A percentile compares a stretch with the other conserved stretches of the same genome.
These are phyloP conservation scores for Komagataella populi DNA, from an alignment of 805 yeast genomes.

Conservation along the genomic window DNA sequence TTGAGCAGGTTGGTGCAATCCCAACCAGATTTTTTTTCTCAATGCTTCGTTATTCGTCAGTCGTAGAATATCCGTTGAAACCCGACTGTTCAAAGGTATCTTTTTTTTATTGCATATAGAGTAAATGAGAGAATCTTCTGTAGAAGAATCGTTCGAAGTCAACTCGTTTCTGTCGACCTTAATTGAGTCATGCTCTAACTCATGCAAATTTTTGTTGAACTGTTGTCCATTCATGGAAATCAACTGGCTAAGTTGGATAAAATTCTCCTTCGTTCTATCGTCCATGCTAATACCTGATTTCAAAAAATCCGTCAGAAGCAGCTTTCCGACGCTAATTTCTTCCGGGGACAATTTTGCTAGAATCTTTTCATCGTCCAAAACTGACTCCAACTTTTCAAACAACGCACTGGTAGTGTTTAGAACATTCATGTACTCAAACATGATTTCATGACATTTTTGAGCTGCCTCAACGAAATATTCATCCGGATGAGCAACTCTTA, in stretches of 20 bases:
- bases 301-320: conserved; percentile 73
- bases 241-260: conserved; percentile 66
- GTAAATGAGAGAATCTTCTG: conserved; percentile 12
- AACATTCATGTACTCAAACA: conserved; percentile 90
- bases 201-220: conserved; percentile 39
- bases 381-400: conserved; percentile 43
- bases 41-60: conserved; percentile 40
- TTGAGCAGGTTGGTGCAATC: conserved; percentile 49
- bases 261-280: conserved; percentile 45
- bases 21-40: conserved; percentile 62
- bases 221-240: conserved; percentile 75
- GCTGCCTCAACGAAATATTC: conserved; percentile 62
- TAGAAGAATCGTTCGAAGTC: conserved; percentile 9
- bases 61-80: conserved; percentile 53
- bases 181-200: conserved; percentile 13
- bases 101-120: conserved; percentile 23
- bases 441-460: conserved; percentile 71
- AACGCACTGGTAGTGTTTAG: conserved; percentile 74
- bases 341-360: conserved; percentile 39
- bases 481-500: conserved; percentile 80
- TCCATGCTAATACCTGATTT: conserved; percentile 83
- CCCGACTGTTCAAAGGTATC: conserved; percentile 47
- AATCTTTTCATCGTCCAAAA: conserved; percentile 28
- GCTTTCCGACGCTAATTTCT: conserved; percentile 71
- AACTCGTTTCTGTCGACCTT: conserved; percentile 14